Evolutionary conservation across 352 stramenopile genomes (phyloP), one percentile per base, ranked within the genome.

Genomic region (Blastocystis sp.): DNA sequence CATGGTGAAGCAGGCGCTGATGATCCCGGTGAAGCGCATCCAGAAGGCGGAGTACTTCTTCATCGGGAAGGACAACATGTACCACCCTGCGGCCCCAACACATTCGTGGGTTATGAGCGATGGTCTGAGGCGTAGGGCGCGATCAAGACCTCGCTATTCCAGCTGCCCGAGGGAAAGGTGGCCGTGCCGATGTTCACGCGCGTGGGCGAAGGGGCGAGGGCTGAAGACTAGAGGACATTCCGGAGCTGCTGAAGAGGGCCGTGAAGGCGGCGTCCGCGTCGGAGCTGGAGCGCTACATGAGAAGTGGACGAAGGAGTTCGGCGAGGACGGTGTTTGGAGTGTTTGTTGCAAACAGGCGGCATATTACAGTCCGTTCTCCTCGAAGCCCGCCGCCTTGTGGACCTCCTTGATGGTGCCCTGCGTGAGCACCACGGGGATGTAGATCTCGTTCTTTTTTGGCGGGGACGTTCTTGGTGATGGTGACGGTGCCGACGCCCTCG

Each of bases 291-390:
- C 92, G 95, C 41, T 99, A 99, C 89, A n/a, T n/a, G 92, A 95
- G 21, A 95, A 99, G 87, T 99, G 97, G 97, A 99, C 97, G 5
- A 93, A 94, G 45, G 93, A 98, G 90, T 99, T 99, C 93, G 97
- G 97, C 62, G 94, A 99, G 91, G 97, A 99, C 89, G 97, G 97
- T 65, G 71, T 81, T 28, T 81, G 66, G 28, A 65, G 34, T 74
- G 41, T 53, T 74, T 1, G 10, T 52, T 53, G 34, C 2, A 14
- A 14, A 34, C 41, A 40, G 48, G 66, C 48, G 43, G n/a, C 23
- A 71, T 19, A 40, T 21, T 17, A 71, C 19, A 38, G 48, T 67
- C 71, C 71, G 45, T 81, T 81, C 71, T 81, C 71, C 43, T 81
- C 71, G 45, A 81, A 81, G 7, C 71, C 71, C 43, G 71, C 71